These are phyloP conservation scores for Russula compacta DNA, from an alignment of 768 basidiomycete genomes.

Conservation along the genomic window DNA sequence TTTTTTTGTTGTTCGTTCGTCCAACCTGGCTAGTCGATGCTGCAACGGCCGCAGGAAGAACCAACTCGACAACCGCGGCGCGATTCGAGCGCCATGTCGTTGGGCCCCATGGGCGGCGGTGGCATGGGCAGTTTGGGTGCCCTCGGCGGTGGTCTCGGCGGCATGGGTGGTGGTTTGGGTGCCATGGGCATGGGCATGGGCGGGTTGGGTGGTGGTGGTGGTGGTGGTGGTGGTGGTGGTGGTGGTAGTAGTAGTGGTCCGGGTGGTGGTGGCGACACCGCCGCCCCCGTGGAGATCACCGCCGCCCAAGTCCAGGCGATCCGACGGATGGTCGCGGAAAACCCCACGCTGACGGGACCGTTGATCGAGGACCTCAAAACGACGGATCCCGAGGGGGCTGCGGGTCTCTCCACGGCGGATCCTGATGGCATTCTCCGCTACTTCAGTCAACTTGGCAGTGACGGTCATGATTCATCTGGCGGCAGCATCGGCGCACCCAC, in stretches of 20 bases:
- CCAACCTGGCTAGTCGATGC: conserved; percentile 43
- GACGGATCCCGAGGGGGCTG: conserved; percentile 67
- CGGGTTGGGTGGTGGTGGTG: conserved; percentile 43
- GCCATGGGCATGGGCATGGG: conserved; percentile 21
- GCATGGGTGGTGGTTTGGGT: too few species aligned
- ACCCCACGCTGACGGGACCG: conserved; percentile 70
- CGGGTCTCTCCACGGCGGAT: conserved; percentile 49
- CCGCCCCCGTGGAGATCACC: conserved; percentile 21
- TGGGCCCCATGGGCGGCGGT: not conserved
- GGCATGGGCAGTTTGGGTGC: conserved; percentile 35
- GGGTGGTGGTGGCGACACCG: not conserved
- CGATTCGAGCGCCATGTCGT: conserved; percentile 3
- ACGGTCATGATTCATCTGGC: too few species aligned
- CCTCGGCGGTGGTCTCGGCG: conserved; percentile 27
- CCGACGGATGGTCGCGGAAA: conserved; percentile 61
- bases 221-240: conserved; percentile 39
- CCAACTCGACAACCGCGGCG: conserved; percentile 23
- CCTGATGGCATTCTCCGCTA: conserved; percentile 52
- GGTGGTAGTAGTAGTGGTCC: conserved; percentile 38
- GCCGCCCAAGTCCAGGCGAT: conserved; percentile 60
- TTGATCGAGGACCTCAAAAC: conserved; percentile 73
- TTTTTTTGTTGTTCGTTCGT: too few species aligned
- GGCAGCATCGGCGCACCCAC: too few species aligned
- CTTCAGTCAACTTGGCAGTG: not conserved
- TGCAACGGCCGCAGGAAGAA: conserved; percentile 47